Conservation (phyloP, 306 rosid species). For the Castanea crenata region DNA sequence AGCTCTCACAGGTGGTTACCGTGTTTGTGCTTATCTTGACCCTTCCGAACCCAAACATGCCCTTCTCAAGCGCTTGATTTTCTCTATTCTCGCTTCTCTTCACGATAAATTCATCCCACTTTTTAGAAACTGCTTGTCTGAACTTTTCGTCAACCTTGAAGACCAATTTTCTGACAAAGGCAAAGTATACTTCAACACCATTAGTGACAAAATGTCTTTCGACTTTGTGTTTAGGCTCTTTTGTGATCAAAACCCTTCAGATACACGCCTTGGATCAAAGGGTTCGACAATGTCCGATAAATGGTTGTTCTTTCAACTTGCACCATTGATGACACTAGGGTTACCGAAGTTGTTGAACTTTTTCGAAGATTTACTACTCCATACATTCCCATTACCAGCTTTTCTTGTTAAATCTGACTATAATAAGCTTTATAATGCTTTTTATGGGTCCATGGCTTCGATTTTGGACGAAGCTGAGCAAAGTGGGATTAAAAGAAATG, state of each 20-base stretch:
- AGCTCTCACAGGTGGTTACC: constrained; percentile 62
- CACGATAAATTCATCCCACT: constrained; percentile 50
- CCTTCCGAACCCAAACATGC: constrained; percentile 54
- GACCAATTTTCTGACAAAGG: constrained; percentile 17
- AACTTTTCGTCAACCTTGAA: constrained; percentile 34
- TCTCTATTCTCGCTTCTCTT: constrained; percentile 23
- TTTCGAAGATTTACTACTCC: constrained; percentile 46
- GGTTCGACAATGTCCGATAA: constrained; percentile 30
- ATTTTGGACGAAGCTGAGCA: constrained; percentile 54
- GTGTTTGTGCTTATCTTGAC: constrained; percentile 63
- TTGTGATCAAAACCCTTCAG: constrained; percentile 32
- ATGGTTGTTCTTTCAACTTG: constrained; percentile 58
- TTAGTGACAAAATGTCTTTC: constrained; percentile 29
- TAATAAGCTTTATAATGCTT: constrained; percentile 42
- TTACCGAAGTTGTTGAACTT: constrained; percentile 37
- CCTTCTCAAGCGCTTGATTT: constrained; percentile 39
- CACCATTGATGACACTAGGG: constrained; percentile 45
- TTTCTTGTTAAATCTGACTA: constrained; percentile 42
- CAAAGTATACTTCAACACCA: constrained; percentile 26
- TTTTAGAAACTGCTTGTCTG: constrained; percentile 23
- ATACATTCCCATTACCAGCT: constrained; percentile 45
- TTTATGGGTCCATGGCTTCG: constrained; percentile 19
- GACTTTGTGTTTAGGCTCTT: constrained; percentile 49
- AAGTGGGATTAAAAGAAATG: constrained; percentile 45
- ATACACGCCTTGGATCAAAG: constrained; percentile 21